Conservation (phyloP, 1,284 basidiomycete species). For the Naganishia sp. region DNA sequence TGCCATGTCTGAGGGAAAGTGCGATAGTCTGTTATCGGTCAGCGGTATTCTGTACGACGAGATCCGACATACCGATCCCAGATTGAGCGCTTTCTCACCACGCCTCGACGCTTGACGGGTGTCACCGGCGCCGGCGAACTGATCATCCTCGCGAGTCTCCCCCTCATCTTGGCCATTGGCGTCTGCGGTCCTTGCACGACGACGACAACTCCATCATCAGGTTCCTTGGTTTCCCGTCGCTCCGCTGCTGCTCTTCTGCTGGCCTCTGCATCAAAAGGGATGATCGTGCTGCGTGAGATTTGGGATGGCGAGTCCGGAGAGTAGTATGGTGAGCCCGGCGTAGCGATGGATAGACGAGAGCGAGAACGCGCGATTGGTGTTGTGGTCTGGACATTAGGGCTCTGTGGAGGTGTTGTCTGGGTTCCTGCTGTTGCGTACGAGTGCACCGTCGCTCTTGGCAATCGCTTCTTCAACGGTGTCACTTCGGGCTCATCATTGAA, state of each 20-base stretch:
- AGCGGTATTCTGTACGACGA: not conserved
- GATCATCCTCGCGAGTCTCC: slow-evolving; percentile 15
- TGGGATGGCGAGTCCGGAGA: slow-evolving; percentile 27
- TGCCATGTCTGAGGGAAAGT: slow-evolving; percentile 16
- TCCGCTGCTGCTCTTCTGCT: slow-evolving; percentile 23
- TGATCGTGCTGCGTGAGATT: slow-evolving; percentile 28
- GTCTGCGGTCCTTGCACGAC: slow-evolving; percentile 11
- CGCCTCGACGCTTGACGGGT: slow-evolving; percentile 19
- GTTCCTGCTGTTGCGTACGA: slow-evolving; percentile 14
- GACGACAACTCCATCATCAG: slow-evolving; percentile 10
- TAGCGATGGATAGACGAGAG: slow-evolving; percentile 15
- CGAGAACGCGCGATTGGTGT: slow-evolving; percentile 15
- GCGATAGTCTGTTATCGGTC: slow-evolving; percentile 37
- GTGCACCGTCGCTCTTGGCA: slow-evolving; percentile 17
- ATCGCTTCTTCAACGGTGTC: slow-evolving; percentile 7
- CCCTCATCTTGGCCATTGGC: slow-evolving; percentile 8
- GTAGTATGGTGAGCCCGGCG: slow-evolving; percentile 30
- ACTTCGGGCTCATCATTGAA: not conserved
- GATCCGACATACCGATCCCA: slow-evolving; percentile 3
- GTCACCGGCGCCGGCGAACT: slow-evolving; percentile 1
- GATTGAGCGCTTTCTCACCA: slow-evolving; percentile 57
- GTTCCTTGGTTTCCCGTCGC: not conserved
- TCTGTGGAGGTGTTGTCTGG: slow-evolving; percentile 1
- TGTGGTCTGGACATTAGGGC: not conserved
- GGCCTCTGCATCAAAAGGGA: slow-evolving; percentile 29